Conservation (phyloP, 768 basidiomycete species). For the Cystobasidium onofrii region DNA sequence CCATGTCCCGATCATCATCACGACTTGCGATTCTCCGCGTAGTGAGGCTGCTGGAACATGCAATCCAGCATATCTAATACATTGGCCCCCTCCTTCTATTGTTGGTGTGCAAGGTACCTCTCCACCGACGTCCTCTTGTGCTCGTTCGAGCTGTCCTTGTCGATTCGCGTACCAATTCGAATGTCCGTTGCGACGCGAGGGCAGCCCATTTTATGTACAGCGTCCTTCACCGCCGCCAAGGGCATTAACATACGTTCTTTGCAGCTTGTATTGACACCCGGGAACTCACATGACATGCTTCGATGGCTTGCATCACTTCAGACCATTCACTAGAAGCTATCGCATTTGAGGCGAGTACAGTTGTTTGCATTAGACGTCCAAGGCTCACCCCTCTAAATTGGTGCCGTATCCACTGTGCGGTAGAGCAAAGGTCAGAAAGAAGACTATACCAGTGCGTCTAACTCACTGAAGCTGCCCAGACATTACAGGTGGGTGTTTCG, state of each 20-base stretch:
- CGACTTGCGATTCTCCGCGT: not conserved
- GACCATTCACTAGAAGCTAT: conserved; percentile 15
- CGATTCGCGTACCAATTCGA: conserved; percentile 19
- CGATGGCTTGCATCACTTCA: conserved; percentile 30
- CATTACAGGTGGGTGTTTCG: not conserved
- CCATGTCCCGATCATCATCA: not conserved
- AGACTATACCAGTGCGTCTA: no score
- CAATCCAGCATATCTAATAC: not conserved
- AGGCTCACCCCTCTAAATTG: conserved; percentile 24
- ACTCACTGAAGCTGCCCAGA: conserved; percentile 21
- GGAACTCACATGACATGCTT: conserved; percentile 24
- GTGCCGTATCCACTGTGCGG: conserved; percentile 27
- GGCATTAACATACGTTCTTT: no score
- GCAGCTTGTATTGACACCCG: no score
- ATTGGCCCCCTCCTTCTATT: not conserved
- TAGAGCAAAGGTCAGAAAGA: not conserved
- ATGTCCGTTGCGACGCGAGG: conserved; percentile 28
- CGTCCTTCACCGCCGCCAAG: conserved; percentile 4
- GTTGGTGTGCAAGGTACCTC: conserved; percentile 2
- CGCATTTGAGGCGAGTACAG: no score
- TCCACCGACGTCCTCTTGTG: conserved; percentile 27
- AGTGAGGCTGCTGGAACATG: no score
- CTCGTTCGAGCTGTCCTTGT: conserved; percentile 30
- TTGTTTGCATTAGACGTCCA: no score
- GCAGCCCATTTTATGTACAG: conserved; percentile 30